phyloP scores from a whole-genome alignment of 306 rosid genomes.

The Cajanus cajan region DNA sequence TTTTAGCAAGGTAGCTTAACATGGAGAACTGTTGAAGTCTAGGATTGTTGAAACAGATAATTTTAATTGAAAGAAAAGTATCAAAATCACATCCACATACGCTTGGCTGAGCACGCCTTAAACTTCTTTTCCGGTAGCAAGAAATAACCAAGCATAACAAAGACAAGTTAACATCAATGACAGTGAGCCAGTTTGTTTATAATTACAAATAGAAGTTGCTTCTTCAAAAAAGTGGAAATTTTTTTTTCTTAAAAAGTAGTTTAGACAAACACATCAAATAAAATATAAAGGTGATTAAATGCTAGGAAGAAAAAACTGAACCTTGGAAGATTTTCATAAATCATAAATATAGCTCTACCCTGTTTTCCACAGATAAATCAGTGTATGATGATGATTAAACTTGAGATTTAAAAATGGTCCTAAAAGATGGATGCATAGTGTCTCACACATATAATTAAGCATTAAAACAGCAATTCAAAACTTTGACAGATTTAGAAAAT shows the following conservation, averaged over 20 bases:
- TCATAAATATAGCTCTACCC: background rate
- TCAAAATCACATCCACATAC: constrained; percentile 23
- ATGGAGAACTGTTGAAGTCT: background rate
- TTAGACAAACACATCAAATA: no score
- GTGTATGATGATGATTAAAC: background rate
- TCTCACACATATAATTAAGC: background rate
- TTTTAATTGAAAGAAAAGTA: background rate
- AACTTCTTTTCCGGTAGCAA: background rate
- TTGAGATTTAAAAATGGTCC: background rate
- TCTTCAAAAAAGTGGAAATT: no score
- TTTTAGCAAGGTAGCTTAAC: background rate
- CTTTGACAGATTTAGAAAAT: background rate
- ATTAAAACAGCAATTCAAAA: background rate
- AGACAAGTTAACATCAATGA: background rate
- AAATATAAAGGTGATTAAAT: background rate
- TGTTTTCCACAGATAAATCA: background rate
- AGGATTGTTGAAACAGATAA: background rate
- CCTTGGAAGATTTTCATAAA: background rate
- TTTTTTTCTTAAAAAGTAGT: no score
- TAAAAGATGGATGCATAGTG: background rate
- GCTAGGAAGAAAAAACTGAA: background rate
- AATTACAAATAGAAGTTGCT: no score
- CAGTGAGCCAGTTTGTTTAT: background rate
- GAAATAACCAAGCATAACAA: background rate
- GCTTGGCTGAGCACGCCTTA: background rate